Evolutionary conservation across 331 rosid species (phyloP).

Genomic region (Stylosanthes scabra): DNA sequence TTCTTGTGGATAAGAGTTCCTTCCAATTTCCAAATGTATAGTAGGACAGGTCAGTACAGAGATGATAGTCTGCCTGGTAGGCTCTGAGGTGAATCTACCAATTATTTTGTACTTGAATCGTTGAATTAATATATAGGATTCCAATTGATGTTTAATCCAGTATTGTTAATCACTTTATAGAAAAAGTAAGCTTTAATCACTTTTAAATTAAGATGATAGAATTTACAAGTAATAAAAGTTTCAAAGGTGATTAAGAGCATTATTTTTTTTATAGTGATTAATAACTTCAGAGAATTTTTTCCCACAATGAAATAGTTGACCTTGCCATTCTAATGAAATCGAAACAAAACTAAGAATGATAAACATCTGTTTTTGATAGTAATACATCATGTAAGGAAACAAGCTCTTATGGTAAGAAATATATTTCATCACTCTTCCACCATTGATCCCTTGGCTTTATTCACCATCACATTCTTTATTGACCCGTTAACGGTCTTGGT

Average conservation of each 20-base stretch:
- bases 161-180: too few species aligned
- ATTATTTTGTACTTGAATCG: slow-evolving; percentile 22
- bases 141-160: background rate
- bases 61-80: slow-evolving; percentile 25
- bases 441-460: slow-evolving; percentile 63
- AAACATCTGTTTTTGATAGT: slow-evolving; percentile 54
- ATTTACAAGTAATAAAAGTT: too few species aligned
- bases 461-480: slow-evolving; percentile 52
- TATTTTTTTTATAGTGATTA: too few species aligned
- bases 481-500: slow-evolving; percentile 67
- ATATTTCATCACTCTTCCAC: slow-evolving; percentile 67
- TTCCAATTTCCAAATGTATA: slow-evolving; percentile 45
- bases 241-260: too few species aligned
- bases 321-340: too few species aligned
- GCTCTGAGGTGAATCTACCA: slow-evolving; percentile 13
- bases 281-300: too few species aligned
- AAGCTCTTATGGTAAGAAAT: slow-evolving; percentile 89
- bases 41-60: slow-evolving; percentile 32
- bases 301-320: too few species aligned
- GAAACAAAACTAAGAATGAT: too few species aligned
- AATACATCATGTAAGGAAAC: slow-evolving; percentile 81
- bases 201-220: too few species aligned
- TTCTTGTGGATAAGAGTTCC: slow-evolving; percentile 44
- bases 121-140: background rate
- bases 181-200: too few species aligned